Evolutionary conservation across 305 asterid genomes (phyloP).

Genomic region (Solanum hybrid): DNA sequence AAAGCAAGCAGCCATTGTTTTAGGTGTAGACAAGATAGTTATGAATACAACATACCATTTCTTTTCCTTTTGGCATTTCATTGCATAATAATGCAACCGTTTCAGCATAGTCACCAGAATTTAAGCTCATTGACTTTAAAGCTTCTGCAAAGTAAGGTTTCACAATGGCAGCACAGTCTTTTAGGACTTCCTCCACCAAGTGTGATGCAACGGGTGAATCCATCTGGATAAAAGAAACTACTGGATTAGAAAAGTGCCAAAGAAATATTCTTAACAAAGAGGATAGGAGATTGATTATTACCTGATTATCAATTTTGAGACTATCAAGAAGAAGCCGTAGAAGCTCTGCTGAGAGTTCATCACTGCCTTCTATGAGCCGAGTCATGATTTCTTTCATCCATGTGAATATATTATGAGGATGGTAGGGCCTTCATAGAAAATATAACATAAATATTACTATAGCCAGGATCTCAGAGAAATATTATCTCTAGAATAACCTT

Average conservation of each 20-base stretch:
- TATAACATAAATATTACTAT: not conserved
- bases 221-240: slow-evolving; percentile 38
- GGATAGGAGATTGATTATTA: slow-evolving; percentile 10
- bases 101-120: slow-evolving; percentile 39
- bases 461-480: not conserved
- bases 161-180: slow-evolving; percentile 42
- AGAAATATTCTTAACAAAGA: slow-evolving; percentile 5
- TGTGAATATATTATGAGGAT: slow-evolving; percentile 29
- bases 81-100: slow-evolving; percentile 33
- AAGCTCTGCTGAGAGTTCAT: slow-evolving; percentile 49
- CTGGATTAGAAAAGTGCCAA: slow-evolving; percentile 3
- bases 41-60: slow-evolving; percentile 24
- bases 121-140: slow-evolving; percentile 33
- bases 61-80: slow-evolving; percentile 25
- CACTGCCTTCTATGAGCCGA: slow-evolving; percentile 52
- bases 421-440: slow-evolving; percentile 43
- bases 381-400: slow-evolving; percentile 70
- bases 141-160: slow-evolving; percentile 36
- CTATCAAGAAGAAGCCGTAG: slow-evolving; percentile 53
- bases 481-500: not conserved
- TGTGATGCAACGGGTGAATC: slow-evolving; percentile 44
- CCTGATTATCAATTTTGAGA: slow-evolving; percentile 56
- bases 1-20: not conserved
- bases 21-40: not conserved
- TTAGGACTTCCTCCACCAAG: slow-evolving; percentile 51